Conservation (phyloP, 805 yeast genomes). For the Ogataea kodamae region DNA sequence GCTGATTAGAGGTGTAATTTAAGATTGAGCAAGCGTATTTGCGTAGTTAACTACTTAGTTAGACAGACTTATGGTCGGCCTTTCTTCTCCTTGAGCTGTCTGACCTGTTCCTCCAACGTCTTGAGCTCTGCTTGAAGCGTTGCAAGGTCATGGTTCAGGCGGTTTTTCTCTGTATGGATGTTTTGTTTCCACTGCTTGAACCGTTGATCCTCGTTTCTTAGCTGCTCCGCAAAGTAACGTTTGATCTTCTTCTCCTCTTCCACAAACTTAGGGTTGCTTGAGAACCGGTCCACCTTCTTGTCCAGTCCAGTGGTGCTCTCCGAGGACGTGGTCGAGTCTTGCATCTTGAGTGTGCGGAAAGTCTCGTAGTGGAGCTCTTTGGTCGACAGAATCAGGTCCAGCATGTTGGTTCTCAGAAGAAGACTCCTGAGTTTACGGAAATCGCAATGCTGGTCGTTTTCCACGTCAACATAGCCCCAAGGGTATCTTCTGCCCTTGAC, state of each 20-base stretch:
- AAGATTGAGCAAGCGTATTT: constrained; percentile 9
- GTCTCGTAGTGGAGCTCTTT: constrained; percentile 79
- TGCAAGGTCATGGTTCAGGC: constrained; percentile 90
- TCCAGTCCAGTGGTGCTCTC: constrained; percentile 22
- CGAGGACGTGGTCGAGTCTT: constrained; percentile 27
- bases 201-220: constrained; percentile 93
- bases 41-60: too few species aligned
- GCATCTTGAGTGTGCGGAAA: constrained; percentile 71
- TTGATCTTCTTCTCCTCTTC: constrained; percentile 95
- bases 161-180: constrained; percentile 89
- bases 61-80: constrained; percentile 36
- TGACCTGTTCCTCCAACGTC: constrained; percentile 71
- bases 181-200: constrained; percentile 99
- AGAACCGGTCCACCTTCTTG: constrained; percentile 38
- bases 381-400: constrained; percentile 76
- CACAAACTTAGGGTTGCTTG: constrained; percentile 83
- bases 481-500: constrained; percentile 83
- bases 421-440: constrained; percentile 77
- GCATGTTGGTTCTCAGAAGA: constrained; percentile 75
- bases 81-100: constrained; percentile 53
- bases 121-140: constrained; percentile 78
- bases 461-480: constrained; percentile 89
- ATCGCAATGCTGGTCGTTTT: constrained; percentile 82
- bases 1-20: constrained; percentile 54
- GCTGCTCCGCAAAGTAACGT: constrained; percentile 93